Evolutionary conservation across 2,329 filamentous ascomycete genomes (phyloP).

Genomic region (Byssothecium circinans): DNA sequence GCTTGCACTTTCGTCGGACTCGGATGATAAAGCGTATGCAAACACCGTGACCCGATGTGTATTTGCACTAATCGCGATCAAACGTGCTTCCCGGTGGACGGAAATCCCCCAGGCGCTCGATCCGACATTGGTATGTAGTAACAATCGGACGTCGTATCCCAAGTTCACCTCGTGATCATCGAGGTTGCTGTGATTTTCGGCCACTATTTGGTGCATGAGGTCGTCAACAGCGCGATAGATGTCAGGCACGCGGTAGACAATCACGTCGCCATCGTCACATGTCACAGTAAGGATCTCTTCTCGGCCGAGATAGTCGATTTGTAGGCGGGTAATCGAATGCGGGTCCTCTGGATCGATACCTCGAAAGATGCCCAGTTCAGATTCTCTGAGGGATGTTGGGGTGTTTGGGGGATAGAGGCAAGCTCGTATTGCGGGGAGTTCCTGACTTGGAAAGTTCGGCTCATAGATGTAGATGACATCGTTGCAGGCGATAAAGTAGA

Average conservation of each 20-base stretch:
- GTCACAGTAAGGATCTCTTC: constrained; percentile 54
- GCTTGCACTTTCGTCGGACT: background rate
- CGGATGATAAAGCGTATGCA: constrained; percentile 56
- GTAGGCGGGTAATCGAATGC: constrained; percentile 50
- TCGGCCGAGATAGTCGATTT: constrained; percentile 49
- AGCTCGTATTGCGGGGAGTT: constrained; percentile 36
- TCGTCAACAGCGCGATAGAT: constrained; percentile 29
- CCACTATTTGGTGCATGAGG: background rate
- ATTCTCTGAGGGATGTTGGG: constrained; percentile 18
- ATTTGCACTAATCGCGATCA: constrained; percentile 87
- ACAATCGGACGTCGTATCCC: constrained; percentile 52
- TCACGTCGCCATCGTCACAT: constrained; percentile 60
- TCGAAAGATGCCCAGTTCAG: constrained; percentile 6
- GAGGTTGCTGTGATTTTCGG: background rate
- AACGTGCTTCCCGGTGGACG: constrained; percentile 75
- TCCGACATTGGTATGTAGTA: constrained; percentile 77
- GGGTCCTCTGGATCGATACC: constrained; percentile 42
- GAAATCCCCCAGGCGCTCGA: constrained; percentile 86
- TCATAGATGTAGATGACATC: constrained; percentile 47
- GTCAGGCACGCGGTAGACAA: constrained; percentile 43
- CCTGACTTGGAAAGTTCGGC: constrained; percentile 49
- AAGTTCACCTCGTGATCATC: constrained; percentile 26
- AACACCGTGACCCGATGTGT: constrained; percentile 60
- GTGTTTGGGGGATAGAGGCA: constrained; percentile 44
- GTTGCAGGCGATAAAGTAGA: constrained; percentile 52